A percentile compares a stretch with the other conserved stretches of the same genome.
phyloP scores from a whole-genome alignment of 2,329 filamentous ascomycete genomes.

The Calonectria pseudoreteaudii region DNA sequence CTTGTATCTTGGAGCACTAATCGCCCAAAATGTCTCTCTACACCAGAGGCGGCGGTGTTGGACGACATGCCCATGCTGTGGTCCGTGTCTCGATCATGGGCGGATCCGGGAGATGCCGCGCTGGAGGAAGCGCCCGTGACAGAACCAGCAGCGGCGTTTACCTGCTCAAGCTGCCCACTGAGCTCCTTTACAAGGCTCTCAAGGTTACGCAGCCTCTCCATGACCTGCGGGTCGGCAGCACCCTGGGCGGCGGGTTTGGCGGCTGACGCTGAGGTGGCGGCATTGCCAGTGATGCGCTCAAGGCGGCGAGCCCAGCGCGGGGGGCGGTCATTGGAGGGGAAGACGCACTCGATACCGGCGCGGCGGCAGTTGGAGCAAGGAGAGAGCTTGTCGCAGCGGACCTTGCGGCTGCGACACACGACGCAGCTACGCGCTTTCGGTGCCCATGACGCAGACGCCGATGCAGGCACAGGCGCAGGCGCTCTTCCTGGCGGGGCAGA shows the following conservation, averaged over 20 bases:
- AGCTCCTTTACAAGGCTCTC: slow-evolving; percentile 65
- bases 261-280: slow-evolving; percentile 48
- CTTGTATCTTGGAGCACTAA: slow-evolving; percentile 58
- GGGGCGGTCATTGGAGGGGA: slow-evolving; percentile 61
- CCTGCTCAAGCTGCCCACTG: slow-evolving; percentile 57
- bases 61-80: slow-evolving; percentile 8
- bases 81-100: slow-evolving; percentile 36
- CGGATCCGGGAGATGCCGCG: slow-evolving; percentile 44
- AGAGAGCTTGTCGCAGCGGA: slow-evolving; percentile 67
- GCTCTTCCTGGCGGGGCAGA: slow-evolving; percentile 4
- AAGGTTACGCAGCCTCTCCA: slow-evolving; percentile 62
- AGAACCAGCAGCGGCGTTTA: slow-evolving; percentile 45
- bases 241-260: slow-evolving; percentile 26
- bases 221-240: slow-evolving; percentile 51
- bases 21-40: slow-evolving; percentile 59
- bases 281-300: slow-evolving; percentile 51
- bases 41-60: slow-evolving; percentile 10
- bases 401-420: slow-evolving; percentile 65
- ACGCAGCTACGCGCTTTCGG: slow-evolving; percentile 61
- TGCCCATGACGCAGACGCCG: background rate
- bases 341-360: slow-evolving; percentile 63
- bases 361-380: slow-evolving; percentile 69
- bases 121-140: slow-evolving; percentile 42
- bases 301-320: slow-evolving; percentile 67
- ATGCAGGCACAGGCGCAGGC: slow-evolving; percentile 23